Conservation (phyloP, 768 basidiomycete genomes). For the Tremella mesenterica region DNA sequence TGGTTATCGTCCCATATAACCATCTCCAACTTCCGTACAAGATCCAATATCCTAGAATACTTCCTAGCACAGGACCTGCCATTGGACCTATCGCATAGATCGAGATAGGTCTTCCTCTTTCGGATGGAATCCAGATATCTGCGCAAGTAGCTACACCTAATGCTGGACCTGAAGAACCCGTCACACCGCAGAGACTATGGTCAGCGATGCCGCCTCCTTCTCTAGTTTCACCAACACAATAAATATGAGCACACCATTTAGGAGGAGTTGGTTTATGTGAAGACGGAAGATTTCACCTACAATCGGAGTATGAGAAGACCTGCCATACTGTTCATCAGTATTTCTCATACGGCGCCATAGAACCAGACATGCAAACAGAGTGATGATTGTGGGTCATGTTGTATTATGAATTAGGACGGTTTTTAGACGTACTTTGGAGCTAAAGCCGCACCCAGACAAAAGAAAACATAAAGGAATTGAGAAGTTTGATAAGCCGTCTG, state of each 20-base stretch:
- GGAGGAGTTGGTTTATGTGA: no score
- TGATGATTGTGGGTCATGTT: neutral
- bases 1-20: slow-evolving; percentile 30
- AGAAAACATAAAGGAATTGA: slow-evolving; percentile 23
- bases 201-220: neutral
- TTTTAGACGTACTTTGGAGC: slow-evolving; percentile 26
- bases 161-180: slow-evolving; percentile 31
- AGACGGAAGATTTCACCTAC: slow-evolving; percentile 4
- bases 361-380: neutral
- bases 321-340: slow-evolving; percentile 16
- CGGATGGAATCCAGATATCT: slow-evolving; percentile 27
- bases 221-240: no score
- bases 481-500: slow-evolving; percentile 28
- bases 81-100: slow-evolving; percentile 38
- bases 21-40: slow-evolving; percentile 33
- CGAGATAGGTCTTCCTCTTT: slow-evolving; percentile 30
- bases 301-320: slow-evolving; percentile 31
- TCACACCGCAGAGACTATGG: slow-evolving; percentile 28
- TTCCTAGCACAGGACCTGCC: slow-evolving; percentile 33
- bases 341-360: no score
- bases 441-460: slow-evolving; percentile 26
- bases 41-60: slow-evolving; percentile 38
- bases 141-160: slow-evolving; percentile 38
- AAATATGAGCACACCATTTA: no score
- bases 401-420: neutral